These are phyloP conservation scores for Hymenoscyphus linearis DNA, from an alignment of 2,329 filamentous ascomycete genomes.

Conservation along the genomic window DNA sequence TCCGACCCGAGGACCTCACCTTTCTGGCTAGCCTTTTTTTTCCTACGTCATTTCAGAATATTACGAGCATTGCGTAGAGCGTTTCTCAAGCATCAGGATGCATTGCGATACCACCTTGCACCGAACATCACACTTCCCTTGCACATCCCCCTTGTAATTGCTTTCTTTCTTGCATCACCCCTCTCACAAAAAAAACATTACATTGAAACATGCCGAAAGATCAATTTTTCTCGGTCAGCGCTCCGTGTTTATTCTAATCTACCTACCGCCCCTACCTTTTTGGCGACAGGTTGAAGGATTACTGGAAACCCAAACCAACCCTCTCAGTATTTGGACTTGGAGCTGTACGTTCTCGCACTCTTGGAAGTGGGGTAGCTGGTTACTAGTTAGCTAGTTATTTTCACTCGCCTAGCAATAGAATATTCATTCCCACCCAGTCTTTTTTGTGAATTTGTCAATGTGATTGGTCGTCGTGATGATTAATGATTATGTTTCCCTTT, in stretches of 20 bases:
- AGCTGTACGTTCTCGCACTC: neutral
- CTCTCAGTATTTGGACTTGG: neutral
- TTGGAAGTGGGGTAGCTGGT: neutral
- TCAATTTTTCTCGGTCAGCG: neutral
- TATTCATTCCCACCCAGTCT: neutral
- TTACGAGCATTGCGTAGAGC: slow-evolving; percentile 19
- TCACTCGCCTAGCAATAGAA: neutral
- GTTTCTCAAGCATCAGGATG: neutral
- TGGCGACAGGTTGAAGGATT: neutral
- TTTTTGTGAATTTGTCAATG: neutral
- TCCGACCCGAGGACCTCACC: neutral
- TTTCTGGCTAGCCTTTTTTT: slow-evolving; percentile 3
- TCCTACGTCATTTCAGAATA: slow-evolving; percentile 19
- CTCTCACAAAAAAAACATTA: neutral
- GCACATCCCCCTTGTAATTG: neutral
- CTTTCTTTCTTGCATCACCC: neutral
- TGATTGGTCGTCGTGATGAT: no score
- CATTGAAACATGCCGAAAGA: neutral
- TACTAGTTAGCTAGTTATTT: no score
- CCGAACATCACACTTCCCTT: neutral
- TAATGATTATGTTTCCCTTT: no score
- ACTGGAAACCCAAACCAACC: neutral
- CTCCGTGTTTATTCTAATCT: neutral
- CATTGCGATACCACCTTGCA: neutral
- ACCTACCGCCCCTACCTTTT: neutral